Evolutionary conservation across 148 eudicot genomes (phyloP).

Genomic region (Diospyros lotus): DNA sequence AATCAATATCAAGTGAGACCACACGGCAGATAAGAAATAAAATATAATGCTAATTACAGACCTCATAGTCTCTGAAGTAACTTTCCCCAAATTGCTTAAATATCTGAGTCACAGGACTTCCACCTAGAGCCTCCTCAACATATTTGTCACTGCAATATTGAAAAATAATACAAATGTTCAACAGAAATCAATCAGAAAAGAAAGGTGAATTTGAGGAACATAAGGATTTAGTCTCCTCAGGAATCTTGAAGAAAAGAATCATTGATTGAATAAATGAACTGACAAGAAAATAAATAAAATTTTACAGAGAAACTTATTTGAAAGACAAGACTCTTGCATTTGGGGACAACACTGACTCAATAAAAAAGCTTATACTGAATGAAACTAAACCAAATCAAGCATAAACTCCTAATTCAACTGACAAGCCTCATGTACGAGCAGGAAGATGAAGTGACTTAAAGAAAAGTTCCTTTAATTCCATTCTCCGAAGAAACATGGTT

Average conservation of each 20-base stretch:
- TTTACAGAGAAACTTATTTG: not conserved
- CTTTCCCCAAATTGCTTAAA: constrained; percentile 25
- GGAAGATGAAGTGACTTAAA: no score
- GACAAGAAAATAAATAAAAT: not conserved
- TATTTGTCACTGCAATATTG: constrained; percentile 23
- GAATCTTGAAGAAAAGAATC: not conserved
- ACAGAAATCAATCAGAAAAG: not conserved
- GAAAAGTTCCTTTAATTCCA: no score
- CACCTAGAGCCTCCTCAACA: constrained; percentile 23
- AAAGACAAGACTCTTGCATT: not conserved
- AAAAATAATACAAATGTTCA: not conserved
- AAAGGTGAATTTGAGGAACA: not conserved
- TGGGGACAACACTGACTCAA: no score
- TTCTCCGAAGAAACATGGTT: no score
- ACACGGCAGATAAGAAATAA: not conserved
- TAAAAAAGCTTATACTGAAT: no score
- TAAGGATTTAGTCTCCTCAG: not conserved
- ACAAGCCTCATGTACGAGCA: no score
- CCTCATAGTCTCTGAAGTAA: constrained; percentile 28
- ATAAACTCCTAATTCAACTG: no score
- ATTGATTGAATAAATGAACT: not conserved
- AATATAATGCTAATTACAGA: constrained; percentile 4
- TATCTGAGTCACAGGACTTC: constrained; percentile 21
- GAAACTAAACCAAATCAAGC: no score
- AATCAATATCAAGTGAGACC: not conserved